Conservation (phyloP, 805 yeast genomes). For the Tanozyma kutaoensis region DNA sequence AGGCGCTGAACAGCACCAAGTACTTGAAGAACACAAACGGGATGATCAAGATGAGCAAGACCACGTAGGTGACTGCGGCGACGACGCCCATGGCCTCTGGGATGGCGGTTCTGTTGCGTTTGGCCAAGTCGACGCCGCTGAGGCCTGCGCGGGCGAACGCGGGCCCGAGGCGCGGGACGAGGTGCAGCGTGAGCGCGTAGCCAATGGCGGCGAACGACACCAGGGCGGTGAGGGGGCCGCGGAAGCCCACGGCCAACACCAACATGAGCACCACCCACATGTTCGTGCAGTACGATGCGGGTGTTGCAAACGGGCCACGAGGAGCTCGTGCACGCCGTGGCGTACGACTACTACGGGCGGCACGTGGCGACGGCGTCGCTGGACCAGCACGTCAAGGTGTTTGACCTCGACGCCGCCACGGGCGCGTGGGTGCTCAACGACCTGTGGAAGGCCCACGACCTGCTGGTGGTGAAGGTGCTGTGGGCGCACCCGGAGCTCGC, state of each 20-base stretch:
- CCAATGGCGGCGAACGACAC: slow-evolving; percentile 60
- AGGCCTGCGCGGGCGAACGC: slow-evolving; percentile 69
- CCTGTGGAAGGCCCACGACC: slow-evolving; percentile 92
- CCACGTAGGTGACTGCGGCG: slow-evolving; percentile 67
- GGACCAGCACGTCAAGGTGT: slow-evolving; percentile 87
- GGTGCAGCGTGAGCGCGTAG: slow-evolving; percentile 38
- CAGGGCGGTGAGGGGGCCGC: too few relatives aligned
- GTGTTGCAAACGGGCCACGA: slow-evolving; percentile 88
- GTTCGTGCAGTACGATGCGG: slow-evolving; percentile 19
- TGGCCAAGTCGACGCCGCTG: slow-evolving; percentile 75
- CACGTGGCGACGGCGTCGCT: slow-evolving; percentile 91
- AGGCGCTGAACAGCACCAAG: slow-evolving; percentile 26
- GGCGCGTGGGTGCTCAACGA: slow-evolving; percentile 78
- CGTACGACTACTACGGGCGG: slow-evolving; percentile 86
- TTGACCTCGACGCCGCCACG: slow-evolving; percentile 54
- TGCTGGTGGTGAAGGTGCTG: slow-evolving; percentile 64
- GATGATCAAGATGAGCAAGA: slow-evolving; percentile 70
- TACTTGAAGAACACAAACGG: slow-evolving; percentile 80
- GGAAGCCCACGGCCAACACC: too few relatives aligned
- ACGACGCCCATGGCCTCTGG: slow-evolving; percentile 94
- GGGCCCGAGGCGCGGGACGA: slow-evolving; percentile 59
- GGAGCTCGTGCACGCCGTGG: slow-evolving; percentile 80
- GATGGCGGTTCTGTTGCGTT: slow-evolving; percentile 39
- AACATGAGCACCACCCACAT: too few relatives aligned
- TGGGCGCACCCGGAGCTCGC: slow-evolving; percentile 92